Conservation (phyloP, 2,329 filamentous ascomycete species). For the Colletotrichum sp. region DNA sequence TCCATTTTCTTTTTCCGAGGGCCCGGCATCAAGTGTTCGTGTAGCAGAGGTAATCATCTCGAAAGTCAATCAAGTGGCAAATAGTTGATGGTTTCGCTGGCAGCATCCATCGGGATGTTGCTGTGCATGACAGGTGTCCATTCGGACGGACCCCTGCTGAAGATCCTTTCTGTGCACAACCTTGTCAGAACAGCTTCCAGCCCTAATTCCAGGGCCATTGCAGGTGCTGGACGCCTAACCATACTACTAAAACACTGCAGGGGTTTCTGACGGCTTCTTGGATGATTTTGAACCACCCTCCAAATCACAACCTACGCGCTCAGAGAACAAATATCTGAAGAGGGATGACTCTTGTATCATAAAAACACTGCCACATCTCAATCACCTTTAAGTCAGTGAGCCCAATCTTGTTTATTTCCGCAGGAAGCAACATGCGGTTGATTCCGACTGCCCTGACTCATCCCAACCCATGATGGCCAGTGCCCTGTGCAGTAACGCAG, state of each 20-base stretch:
- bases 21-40: not conserved
- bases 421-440: not conserved
- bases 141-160: not conserved
- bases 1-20: not conserved
- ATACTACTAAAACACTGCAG: not conserved
- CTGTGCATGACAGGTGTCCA: not conserved
- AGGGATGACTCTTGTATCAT: accelerated
- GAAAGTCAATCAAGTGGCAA: not conserved
- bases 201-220: not conserved
- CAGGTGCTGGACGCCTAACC: not conserved
- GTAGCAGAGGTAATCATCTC: not conserved
- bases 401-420: not conserved
- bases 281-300: not conserved
- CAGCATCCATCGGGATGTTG: not conserved
- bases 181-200: not conserved
- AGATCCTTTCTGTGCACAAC: not conserved
- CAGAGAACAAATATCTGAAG: not conserved
- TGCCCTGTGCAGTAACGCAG: not conserved
- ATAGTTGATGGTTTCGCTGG: not conserved
- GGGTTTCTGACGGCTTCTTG: not conserved
- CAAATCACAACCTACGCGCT: not conserved
- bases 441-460: not conserved
- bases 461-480: not conserved
- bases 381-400: not conserved
- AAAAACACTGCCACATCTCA: not conserved